phyloP scores from a whole-genome alignment of 805 yeast genomes.

The Candida nonsorbophila region DNA sequence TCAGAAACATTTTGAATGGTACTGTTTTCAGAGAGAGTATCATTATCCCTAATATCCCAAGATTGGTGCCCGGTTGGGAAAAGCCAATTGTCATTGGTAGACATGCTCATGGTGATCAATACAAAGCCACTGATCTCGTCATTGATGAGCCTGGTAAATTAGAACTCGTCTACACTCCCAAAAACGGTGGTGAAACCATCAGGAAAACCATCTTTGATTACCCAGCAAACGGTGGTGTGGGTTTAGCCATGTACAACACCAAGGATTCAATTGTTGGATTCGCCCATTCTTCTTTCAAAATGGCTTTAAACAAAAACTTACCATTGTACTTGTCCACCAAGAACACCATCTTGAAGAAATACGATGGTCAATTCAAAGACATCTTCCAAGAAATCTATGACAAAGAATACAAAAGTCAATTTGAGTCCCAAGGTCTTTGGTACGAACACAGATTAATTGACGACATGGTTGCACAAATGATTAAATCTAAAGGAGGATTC shows the following conservation, averaged over 20 bases:
- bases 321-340: conserved; percentile 70
- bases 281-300: conserved; percentile 74
- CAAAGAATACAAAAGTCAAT: conserved; percentile 46
- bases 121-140: conserved; percentile 72
- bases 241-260: conserved; percentile 78
- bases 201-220: conserved; percentile 55
- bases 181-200: conserved; percentile 45
- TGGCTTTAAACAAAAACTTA: conserved; percentile 60
- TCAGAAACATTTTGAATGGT: conserved; percentile 75
- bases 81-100: conserved; percentile 81
- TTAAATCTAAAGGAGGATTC: conserved; percentile 79
- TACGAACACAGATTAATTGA: conserved; percentile 81
- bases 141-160: conserved; percentile 63
- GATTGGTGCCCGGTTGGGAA: conserved; percentile 76
- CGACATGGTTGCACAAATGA: conserved; percentile 88
- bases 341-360: conserved; percentile 75
- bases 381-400: conserved; percentile 68
- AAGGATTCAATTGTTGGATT: conserved; percentile 72
- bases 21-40: conserved; percentile 84
- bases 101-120: conserved; percentile 84
- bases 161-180: conserved; percentile 63
- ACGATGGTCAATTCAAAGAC: conserved; percentile 80
- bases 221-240: conserved; percentile 72
- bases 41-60: conserved; percentile 70
- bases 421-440: conserved; percentile 58